Base-by-base conservation (phyloP, 2,329 filamentous ascomycete species). In the Aspergillus pseudotamarii region DNA sequence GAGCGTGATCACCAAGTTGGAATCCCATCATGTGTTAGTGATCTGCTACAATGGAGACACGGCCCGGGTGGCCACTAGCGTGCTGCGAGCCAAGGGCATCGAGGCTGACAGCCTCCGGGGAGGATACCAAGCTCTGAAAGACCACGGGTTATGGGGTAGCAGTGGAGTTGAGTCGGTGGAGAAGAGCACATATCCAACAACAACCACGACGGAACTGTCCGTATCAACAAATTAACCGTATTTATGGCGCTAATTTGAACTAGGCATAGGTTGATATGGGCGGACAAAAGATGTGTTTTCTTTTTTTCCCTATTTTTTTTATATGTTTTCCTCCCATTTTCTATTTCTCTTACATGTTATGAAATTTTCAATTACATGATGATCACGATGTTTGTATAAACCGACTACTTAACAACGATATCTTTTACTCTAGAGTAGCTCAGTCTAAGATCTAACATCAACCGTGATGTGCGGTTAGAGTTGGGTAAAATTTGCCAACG, bases 21-120 rank as follows among this genome's bases (percentile, higher is more conserved):
- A 63, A 14, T 73, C 67, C 4, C 78, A 76, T 60, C 76, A 77
- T 6, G 69, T 84, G 14, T 68, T 87, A 12, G 67, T 86, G 11
- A 69, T 85, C 11, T 87, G 85, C 69, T 86, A 86, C 58, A 76
- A 85, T 54, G 85, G 85, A 3, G 84, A 88, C 62, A 83, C 81
- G 34, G 79, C 85, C 5, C 78, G 85, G 0, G 79, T 87, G 6
- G 85, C 84, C 3, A 83, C 83, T 2, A 86, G 84, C 59, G 79
- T 87, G 3, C 70, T 87, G 55, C 77, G 84, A 6, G 83, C 82
- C 0, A 84, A 83, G 65, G 83, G 81, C 0, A 74, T 81, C 28
- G 76, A 79, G 61, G 82, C 83, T 1, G 79, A 81, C 48, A 84
- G 81, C 66, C 67, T 86, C 26, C 73, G 76, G 26, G 83, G 81